A percentile compares a stretch with the other conserved stretches of the same genome.
These are phyloP conservation scores for Alternaria burnsii DNA, from an alignment of 2,329 filamentous ascomycete genomes.

Conservation along the genomic window DNA sequence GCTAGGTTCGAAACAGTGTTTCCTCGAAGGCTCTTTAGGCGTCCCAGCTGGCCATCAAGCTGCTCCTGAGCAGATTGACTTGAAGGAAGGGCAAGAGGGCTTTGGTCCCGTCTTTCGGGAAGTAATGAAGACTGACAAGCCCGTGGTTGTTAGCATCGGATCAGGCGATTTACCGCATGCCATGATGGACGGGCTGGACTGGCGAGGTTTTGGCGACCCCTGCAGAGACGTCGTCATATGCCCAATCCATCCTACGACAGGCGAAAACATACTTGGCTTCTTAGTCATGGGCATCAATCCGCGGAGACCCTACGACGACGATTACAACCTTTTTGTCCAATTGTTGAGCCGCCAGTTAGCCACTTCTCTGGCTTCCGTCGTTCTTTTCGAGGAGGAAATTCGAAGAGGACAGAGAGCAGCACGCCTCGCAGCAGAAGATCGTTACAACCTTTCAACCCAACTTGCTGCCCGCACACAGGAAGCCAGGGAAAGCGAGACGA, in stretches of 20 bases:
- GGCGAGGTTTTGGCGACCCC: slow-evolving; percentile 75
- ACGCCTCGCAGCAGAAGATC: slow-evolving; percentile 76
- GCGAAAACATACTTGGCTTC: slow-evolving; percentile 78
- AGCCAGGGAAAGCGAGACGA: slow-evolving; percentile 71
- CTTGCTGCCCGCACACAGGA: slow-evolving; percentile 69
- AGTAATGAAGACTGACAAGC: slow-evolving; percentile 72
- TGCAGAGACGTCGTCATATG: slow-evolving; percentile 77
- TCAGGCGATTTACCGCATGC: slow-evolving; percentile 70
- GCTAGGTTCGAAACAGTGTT: slow-evolving; percentile 68
- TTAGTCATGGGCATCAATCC: slow-evolving; percentile 82
- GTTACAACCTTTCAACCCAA: slow-evolving; percentile 79
- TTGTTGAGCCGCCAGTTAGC: slow-evolving; percentile 78
- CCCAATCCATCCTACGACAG: slow-evolving; percentile 79
- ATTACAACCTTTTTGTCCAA: slow-evolving; percentile 80
- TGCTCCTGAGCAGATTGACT: slow-evolving; percentile 69
- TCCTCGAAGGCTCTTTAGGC: slow-evolving; percentile 77
- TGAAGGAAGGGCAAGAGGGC: slow-evolving; percentile 73
- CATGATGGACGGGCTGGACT: slow-evolving; percentile 72
- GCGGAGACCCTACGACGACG: slow-evolving; percentile 78
- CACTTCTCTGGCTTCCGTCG: slow-evolving; percentile 81
- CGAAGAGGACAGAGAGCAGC: slow-evolving; percentile 76
- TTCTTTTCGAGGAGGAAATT: slow-evolving; percentile 85
- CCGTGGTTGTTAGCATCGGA: slow-evolving; percentile 73
- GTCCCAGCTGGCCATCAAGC: slow-evolving; percentile 70
- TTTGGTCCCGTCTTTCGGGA: slow-evolving; percentile 80